Evolutionary conservation across 441 rosid genomes (phyloP), one percentile per base, ranked within the genome.

Genomic region (Euphorbia celastroides): DNA sequence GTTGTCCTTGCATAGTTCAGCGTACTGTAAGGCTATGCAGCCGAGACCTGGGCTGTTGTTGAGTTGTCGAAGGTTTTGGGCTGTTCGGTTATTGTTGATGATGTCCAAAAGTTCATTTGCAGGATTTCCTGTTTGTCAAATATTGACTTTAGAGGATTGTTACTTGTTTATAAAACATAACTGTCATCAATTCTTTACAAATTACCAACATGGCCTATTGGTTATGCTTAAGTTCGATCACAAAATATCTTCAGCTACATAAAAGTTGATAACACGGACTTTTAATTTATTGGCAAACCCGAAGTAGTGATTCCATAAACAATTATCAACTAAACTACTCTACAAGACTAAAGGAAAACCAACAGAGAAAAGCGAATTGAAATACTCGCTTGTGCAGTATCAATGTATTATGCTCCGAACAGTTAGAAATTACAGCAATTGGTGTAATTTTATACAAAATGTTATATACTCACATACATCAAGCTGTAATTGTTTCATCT

Each of bases 1-100:
- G 81, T 82, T 82, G 30, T 83, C 88, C 72, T 87, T 79, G 89
- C 97, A 91, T 48, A 71, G 57, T 70, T 83, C 84, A 27, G 74
- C 87, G 73, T 84, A 91, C 74, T 87, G 96, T 73, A 87, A 80
- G 54, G 97, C 96, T 83, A 89, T 87, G 81, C 97, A 91, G 64
- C 93, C 97, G 17, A 91, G 88, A 17, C 97, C 96, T 0, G 96
- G 97, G 70, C 83, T 89, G 67, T 83, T 86, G 19, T 76, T 80
- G 62, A 91, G 80, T 44, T 68, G 70, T 46, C 67, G 73, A 36
- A 91, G 86, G 65, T 87, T 87, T 26, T 67, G 70, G n/a, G 86
- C 75, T 58, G 89, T 87, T 69, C 93, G 75, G 63, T 91, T 88
- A 62, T 78, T 70, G 83, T 91, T 91, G 64, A 84, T 86, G 71